Evolutionary conservation across 495 filamentous ascomycete species (phyloP).

Genomic region (Penicilliopsis zonata): DNA sequence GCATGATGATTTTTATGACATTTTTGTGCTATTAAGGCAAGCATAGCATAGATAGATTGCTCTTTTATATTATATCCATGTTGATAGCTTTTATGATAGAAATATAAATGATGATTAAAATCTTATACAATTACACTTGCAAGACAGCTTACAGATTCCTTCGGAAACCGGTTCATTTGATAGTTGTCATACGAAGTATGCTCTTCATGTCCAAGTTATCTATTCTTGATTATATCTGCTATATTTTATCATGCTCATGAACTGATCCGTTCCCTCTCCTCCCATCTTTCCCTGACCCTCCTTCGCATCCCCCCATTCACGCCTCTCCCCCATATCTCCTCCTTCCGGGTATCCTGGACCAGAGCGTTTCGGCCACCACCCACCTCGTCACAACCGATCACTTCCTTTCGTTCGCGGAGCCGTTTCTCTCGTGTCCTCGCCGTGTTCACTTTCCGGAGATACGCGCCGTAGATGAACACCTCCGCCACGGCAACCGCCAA

Average conservation of each 20-base stretch:
- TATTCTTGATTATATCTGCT: no score
- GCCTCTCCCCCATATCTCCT: constrained; percentile 35
- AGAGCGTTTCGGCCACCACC: constrained; percentile 3
- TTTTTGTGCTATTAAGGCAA: no score
- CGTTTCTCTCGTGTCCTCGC: constrained; percentile 55
- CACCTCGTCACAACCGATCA: constrained; percentile 40
- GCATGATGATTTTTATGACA: constrained; percentile 12
- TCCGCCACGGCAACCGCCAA: constrained; percentile 71
- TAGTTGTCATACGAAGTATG: no score
- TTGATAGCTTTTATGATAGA: no score
- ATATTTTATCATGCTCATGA: background rate
- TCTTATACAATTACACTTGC: no score
- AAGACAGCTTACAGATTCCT: no score
- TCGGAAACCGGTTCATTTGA: no score
- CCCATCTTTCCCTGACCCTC: constrained; percentile 33
- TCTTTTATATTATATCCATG: no score
- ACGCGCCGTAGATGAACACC: constrained; percentile 77
- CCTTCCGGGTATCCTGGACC: constrained; percentile 12
- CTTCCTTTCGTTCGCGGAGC: constrained; percentile 57
- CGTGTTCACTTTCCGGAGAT: constrained; percentile 63
- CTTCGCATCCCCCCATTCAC: constrained; percentile 33
- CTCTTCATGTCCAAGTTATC: no score
- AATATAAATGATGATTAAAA: no score
- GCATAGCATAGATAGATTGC: no score
- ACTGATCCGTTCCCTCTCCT: constrained; percentile 16